phyloP scores from a whole-genome alignment of 768 basidiomycete species.

The Suillus lakei region DNA sequence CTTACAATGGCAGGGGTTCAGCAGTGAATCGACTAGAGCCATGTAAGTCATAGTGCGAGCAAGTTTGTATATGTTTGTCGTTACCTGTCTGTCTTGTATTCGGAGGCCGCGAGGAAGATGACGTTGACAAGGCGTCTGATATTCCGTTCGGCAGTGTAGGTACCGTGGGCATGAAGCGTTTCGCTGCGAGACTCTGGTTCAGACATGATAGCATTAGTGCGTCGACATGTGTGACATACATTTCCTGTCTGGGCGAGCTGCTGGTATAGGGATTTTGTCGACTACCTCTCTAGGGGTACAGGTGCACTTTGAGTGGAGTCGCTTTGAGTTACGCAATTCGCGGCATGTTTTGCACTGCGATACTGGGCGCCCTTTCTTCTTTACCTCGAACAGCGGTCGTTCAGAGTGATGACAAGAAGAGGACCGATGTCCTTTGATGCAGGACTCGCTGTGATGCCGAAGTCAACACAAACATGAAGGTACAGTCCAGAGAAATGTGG shows the following conservation, averaged over 20 bases:
- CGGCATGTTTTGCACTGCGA: constrained; percentile 90
- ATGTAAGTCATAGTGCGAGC: constrained; percentile 12
- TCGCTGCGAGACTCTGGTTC: constrained; percentile 44
- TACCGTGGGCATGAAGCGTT: constrained; percentile 69
- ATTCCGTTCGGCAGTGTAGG: constrained; percentile 79
- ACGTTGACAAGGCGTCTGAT: constrained; percentile 50
- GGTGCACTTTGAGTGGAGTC: constrained; percentile 82
- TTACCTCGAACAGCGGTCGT: constrained; percentile 89
- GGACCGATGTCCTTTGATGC: constrained; percentile 94
- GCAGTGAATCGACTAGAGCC: constrained; percentile 56
- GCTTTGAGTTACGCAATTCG: constrained; percentile 78
- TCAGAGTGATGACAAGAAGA: constrained; percentile 87
- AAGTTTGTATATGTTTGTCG: constrained; percentile 9
- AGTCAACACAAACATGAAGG: constrained; percentile 18
- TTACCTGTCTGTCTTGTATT: constrained; percentile 58
- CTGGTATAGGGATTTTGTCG: constrained; percentile 38
- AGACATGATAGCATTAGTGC: constrained; percentile 20
- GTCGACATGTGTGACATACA: constrained; percentile 23
- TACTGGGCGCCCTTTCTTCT: constrained; percentile 91
- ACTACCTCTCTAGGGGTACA: constrained; percentile 53
- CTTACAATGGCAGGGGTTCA: constrained; percentile 70
- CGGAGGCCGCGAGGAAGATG: constrained; percentile 34
- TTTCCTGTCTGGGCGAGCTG: constrained; percentile 37
- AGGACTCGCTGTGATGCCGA: constrained; percentile 67
- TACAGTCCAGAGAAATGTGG: constrained; percentile 2